Evolutionary conservation across 495 filamentous ascomycete species (phyloP).

Genomic region (Aspergillus bertholletiae): DNA sequence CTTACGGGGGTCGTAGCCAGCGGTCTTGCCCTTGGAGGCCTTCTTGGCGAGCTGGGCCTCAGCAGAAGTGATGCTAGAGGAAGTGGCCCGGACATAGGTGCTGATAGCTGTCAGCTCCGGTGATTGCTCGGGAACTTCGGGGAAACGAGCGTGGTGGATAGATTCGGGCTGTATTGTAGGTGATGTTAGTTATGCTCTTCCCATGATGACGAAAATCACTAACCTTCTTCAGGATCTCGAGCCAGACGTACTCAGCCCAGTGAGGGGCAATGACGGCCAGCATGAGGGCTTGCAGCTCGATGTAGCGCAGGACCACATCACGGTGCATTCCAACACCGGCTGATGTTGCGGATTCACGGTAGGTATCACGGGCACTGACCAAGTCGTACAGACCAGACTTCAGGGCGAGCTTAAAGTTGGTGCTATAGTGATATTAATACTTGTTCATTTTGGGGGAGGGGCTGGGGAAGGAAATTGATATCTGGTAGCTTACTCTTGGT

Average conservation of each 20-base stretch:
- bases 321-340: conserved; percentile 81
- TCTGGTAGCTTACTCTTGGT: conserved; percentile 55
- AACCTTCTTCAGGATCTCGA: conserved; percentile 77
- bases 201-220: conserved; percentile 7
- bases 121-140: conserved; percentile 60
- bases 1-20: conserved; percentile 79
- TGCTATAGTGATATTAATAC: conserved; percentile 42
- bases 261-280: conserved; percentile 82
- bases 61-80: conserved; percentile 78
- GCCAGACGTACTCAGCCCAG: conserved; percentile 93
- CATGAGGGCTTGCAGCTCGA: conserved; percentile 81
- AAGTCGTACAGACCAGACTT: conserved; percentile 91
- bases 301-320: conserved; percentile 69
- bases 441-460: not conserved
- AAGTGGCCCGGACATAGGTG: conserved; percentile 73
- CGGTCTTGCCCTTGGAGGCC: conserved; percentile 81
- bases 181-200: conserved; percentile 16
- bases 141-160: conserved; percentile 78
- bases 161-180: conserved; percentile 42
- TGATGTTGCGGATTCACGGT: conserved; percentile 73
- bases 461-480: not conserved
- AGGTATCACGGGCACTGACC: conserved; percentile 78
- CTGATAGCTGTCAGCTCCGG: conserved; percentile 66
- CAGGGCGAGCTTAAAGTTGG: conserved; percentile 86
- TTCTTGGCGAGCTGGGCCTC: conserved; percentile 79